These are phyloP conservation scores for Claviceps sp. DNA, from an alignment of 2,329 filamentous ascomycete genomes.

Conservation along the genomic window DNA sequence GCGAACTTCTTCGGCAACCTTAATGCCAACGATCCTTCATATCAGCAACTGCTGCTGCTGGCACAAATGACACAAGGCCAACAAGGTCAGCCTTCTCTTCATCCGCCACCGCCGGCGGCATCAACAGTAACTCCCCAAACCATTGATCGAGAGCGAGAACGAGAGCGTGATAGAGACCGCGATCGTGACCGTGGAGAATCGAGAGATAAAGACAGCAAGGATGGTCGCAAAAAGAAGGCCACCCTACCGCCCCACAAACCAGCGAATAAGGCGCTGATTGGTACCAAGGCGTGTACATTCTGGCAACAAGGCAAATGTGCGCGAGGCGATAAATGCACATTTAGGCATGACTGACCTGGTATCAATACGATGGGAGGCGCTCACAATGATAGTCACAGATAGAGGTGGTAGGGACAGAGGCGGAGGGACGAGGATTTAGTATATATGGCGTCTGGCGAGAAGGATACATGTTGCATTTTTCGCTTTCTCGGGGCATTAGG, in stretches of 20 bases:
- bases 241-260: slow-evolving; percentile 28
- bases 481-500: neutral
- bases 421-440: neutral
- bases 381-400: neutral
- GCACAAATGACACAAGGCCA: slow-evolving; percentile 24
- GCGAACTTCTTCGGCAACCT: slow-evolving; percentile 14
- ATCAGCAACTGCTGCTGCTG: slow-evolving; percentile 26
- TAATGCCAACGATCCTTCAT: slow-evolving; percentile 26
- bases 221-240: slow-evolving; percentile 26
- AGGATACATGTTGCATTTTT: neutral
- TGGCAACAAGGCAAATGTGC: slow-evolving; percentile 58
- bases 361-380: neutral
- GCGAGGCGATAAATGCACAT: slow-evolving; percentile 62
- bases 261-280: slow-evolving; percentile 43
- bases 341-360: slow-evolving; percentile 44
- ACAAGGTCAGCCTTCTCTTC: slow-evolving; percentile 12
- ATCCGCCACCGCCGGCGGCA: slow-evolving; percentile 5
- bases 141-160: slow-evolving; percentile 4
- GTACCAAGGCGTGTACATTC: slow-evolving; percentile 57
- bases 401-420: neutral
- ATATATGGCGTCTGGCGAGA: slow-evolving; percentile 3
- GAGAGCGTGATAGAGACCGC: slow-evolving; percentile 10
- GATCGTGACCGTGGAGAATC: slow-evolving; percentile 23
- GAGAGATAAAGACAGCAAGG: slow-evolving; percentile 21
- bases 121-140: neutral